Percentiles rank a stretch among this genome's conserved stretches.
phyloP scores from a whole-genome alignment of 495 filamentous ascomycete genomes.

The Lophiotrema nucula region DNA sequence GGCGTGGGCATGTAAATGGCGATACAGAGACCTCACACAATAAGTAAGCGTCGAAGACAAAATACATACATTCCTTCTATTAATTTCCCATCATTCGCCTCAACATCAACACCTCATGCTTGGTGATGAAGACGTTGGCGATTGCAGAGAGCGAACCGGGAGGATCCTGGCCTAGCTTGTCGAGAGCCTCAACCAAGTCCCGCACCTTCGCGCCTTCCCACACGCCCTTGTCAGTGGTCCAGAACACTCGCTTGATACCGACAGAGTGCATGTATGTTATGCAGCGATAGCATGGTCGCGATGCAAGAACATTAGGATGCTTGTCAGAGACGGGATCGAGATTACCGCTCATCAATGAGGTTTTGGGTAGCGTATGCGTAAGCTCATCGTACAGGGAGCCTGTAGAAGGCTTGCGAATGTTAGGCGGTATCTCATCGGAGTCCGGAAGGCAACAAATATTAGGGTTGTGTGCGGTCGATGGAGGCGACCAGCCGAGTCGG shows the following conservation, averaged over 20 bases:
- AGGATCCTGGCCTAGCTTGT: slow-evolving; percentile 30
- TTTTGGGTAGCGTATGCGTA: slow-evolving; percentile 1
- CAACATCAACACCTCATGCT: slow-evolving; percentile 52
- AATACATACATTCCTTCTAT: not conserved
- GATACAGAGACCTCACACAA: too few relatives aligned
- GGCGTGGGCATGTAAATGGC: too few relatives aligned
- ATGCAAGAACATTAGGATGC: slow-evolving; percentile 32
- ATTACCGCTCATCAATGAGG: slow-evolving; percentile 1
- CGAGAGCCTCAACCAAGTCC: slow-evolving; percentile 49
- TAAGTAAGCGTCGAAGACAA: too few relatives aligned
- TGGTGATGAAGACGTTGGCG: slow-evolving; percentile 48
- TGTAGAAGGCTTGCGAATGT: slow-evolving; percentile 18
- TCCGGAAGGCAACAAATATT: not conserved
- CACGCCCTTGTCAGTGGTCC: slow-evolving; percentile 48
- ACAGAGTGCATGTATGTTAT: slow-evolving; percentile 51
- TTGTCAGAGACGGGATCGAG: slow-evolving; percentile 19
- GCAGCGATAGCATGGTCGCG: slow-evolving; percentile 53
- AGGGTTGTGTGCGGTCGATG: not conserved
- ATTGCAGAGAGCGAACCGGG: slow-evolving; percentile 21
- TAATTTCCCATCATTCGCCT: slow-evolving; percentile 42
- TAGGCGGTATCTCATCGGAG: not conserved
- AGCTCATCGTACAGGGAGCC: slow-evolving; percentile 52
- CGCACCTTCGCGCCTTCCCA: slow-evolving; percentile 54
- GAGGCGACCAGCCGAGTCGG: slow-evolving; percentile 38
- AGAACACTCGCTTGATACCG: slow-evolving; percentile 55